Evolutionary conservation across 2,329 filamentous ascomycete genomes (phyloP).

Genomic region (Orbilia ellipsospora): DNA sequence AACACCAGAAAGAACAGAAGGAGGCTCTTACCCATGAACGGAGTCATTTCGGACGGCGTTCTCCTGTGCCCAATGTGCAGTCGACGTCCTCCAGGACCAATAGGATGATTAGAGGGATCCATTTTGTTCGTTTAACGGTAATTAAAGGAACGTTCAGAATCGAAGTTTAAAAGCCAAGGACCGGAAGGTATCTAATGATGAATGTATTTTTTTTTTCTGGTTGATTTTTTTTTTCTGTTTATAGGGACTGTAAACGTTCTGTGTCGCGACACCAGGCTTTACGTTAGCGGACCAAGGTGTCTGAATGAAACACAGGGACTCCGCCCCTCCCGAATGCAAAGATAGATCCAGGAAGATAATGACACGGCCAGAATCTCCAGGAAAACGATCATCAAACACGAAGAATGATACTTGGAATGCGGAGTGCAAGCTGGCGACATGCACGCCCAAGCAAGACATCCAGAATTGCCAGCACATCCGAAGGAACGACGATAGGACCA

Average conservation of each 20-base stretch:
- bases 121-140: slow-evolving; percentile 61
- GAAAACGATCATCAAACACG: neutral
- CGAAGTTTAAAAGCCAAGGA: slow-evolving; percentile 42
- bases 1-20: slow-evolving; percentile 56
- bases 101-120: slow-evolving; percentile 64
- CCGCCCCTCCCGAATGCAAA: too few relatives aligned
- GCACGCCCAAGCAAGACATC: slow-evolving; percentile 1
- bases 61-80: slow-evolving; percentile 97
- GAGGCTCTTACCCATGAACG: slow-evolving; percentile 89
- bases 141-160: slow-evolving; percentile 57
- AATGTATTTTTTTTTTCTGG: slow-evolving; percentile 34
- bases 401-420: slow-evolving; percentile 19
- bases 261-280: neutral
- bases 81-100: slow-evolving; percentile 84
- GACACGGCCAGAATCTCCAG: neutral
- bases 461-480: slow-evolving; percentile 31
- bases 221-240: slow-evolving; percentile 37
- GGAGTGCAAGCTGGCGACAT: slow-evolving; percentile 11
- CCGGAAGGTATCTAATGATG: slow-evolving; percentile 39
- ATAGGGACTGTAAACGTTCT: slow-evolving; percentile 51
- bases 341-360: too few relatives aligned
- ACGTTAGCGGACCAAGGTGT: slow-evolving; percentile 26
- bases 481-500: slow-evolving; percentile 14
- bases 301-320: neutral
- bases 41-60: slow-evolving; percentile 96